Evolutionary conservation across 2,329 filamentous ascomycete species (phyloP).

Genomic region (Diplocarpon rosae): DNA sequence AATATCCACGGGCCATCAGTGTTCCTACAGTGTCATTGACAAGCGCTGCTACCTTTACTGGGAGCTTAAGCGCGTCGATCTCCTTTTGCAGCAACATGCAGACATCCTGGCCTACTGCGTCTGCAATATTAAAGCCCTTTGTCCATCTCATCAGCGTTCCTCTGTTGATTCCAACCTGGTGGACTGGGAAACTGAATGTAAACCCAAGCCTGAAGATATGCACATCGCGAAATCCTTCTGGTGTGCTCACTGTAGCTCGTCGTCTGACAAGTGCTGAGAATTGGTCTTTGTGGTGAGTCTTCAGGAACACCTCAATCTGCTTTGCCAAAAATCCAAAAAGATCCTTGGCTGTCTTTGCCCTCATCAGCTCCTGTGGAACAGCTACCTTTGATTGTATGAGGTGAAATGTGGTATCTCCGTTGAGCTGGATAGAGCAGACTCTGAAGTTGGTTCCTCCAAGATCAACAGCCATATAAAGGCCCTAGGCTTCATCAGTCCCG

Average conservation of each 20-base stretch:
- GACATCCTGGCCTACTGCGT: conserved; percentile 88
- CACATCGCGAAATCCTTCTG: conserved; percentile 53
- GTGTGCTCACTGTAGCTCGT: conserved; percentile 47
- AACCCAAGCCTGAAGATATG: conserved; percentile 92
- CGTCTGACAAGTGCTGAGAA: conserved; percentile 61
- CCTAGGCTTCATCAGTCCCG: conserved; percentile 33
- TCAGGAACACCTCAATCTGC: conserved; percentile 82
- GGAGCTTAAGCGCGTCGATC: conserved; percentile 75
- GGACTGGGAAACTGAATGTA: conserved; percentile 94
- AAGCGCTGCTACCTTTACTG: conserved; percentile 87
- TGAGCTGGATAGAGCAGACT: conserved; percentile 87
- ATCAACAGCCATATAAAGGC: conserved; percentile 90
- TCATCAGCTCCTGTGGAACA: conserved; percentile 84
- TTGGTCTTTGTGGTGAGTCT: conserved; percentile 77
- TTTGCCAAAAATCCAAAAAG: conserved; percentile 88
- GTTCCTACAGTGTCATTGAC: conserved; percentile 98
- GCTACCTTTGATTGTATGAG: conserved; percentile 86
- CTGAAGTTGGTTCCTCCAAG: conserved; percentile 98
- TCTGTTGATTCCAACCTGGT: conserved; percentile 91
- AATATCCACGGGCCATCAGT: conserved; percentile 94
- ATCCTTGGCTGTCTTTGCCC: conserved; percentile 72
- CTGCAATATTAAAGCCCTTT: conserved; percentile 95
- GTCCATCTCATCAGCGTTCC: conserved; percentile 94
- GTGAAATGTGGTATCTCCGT: conserved; percentile 91
- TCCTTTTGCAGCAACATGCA: conserved; percentile 81